phyloP scores from a whole-genome alignment of 805 yeast genomes.

The Barnettozyma sp. region DNA sequence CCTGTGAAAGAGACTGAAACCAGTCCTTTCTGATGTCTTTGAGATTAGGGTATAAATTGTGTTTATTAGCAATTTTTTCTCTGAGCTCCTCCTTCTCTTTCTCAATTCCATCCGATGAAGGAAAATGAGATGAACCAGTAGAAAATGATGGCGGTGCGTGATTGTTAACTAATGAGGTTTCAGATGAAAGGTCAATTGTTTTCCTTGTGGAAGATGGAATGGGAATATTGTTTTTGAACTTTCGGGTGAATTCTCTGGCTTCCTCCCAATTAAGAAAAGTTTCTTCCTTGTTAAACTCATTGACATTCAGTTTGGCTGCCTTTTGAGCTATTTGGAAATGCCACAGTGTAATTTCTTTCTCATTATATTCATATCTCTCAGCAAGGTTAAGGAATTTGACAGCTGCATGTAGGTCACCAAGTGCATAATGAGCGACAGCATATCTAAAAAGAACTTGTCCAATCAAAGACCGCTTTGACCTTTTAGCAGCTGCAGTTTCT shows the following conservation, averaged over 20 bases:
- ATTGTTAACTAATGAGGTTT: too few relatives aligned
- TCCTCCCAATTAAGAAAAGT: slow-evolving; percentile 9
- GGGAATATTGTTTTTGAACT: slow-evolving; percentile 3
- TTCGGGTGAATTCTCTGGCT: slow-evolving; percentile 8
- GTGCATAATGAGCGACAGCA: slow-evolving; percentile 34
- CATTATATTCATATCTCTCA: slow-evolving; percentile 30
- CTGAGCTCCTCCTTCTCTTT: slow-evolving; percentile 19
- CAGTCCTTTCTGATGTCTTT: slow-evolving; percentile 49
- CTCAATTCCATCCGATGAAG: slow-evolving; percentile 6
- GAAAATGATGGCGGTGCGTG: too few relatives aligned
- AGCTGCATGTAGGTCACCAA: slow-evolving; percentile 35
- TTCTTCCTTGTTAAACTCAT: slow-evolving; percentile 8
- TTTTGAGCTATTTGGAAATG: slow-evolving; percentile 17
- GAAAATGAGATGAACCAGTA: neutral
- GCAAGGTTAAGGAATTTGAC: slow-evolving; percentile 36
- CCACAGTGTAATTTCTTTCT: slow-evolving; percentile 16
- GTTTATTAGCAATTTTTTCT: slow-evolving; percentile 20
- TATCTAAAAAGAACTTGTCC: slow-evolving; percentile 40
- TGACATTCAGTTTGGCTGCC: slow-evolving; percentile 11
- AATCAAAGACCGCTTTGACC: slow-evolving; percentile 37
- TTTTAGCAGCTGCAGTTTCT: slow-evolving; percentile 33
- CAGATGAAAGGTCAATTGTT: too few relatives aligned
- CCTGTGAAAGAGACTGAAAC: slow-evolving; percentile 56
- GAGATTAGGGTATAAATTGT: slow-evolving; percentile 19
- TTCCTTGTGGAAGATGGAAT: neutral